A percentile compares a stretch with the other conserved stretches of the same genome.
Evolutionary conservation across 352 stramenopile genomes (phyloP).

Genomic region (Pythium apleroticum): DNA sequence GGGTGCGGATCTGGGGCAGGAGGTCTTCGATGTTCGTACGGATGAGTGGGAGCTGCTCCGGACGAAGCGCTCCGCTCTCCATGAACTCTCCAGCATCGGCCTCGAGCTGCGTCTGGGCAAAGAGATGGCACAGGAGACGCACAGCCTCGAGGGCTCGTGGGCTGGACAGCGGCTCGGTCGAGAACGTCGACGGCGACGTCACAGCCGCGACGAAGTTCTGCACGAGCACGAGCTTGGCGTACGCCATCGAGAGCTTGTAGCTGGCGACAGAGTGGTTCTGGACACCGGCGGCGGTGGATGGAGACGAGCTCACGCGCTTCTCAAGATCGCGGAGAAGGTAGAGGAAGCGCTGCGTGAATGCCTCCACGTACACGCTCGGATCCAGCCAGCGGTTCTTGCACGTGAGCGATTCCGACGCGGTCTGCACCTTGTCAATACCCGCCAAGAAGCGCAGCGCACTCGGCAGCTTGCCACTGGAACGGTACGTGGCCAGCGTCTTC

Average conservation of each 20-base stretch:
- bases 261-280: conserved; percentile 61
- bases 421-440: neutral
- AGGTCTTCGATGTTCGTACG: conserved; percentile 52
- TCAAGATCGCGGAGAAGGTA: conserved; percentile 43
- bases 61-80: conserved; percentile 46
- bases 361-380: conserved; percentile 35
- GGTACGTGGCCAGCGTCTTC: conserved; percentile 46
- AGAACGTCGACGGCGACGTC: conserved; percentile 27
- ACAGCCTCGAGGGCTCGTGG: conserved; percentile 38
- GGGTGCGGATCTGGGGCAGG: conserved; percentile 47
- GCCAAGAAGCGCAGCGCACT: conserved; percentile 41
- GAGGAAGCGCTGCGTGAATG: conserved; percentile 61
- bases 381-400: conserved; percentile 50
- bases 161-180: conserved; percentile 18
- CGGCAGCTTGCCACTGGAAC: conserved; percentile 29
- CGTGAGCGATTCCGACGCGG: conserved; percentile 18
- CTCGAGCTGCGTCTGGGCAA: conserved; percentile 76
- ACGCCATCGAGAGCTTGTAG: conserved; percentile 62
- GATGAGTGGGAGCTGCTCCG: conserved; percentile 47
- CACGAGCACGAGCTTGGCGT: conserved; percentile 52
- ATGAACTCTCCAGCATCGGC: conserved; percentile 60
- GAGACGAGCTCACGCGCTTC: conserved; percentile 29
- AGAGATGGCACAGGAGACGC: conserved; percentile 61
- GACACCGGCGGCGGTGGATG: conserved; percentile 39
- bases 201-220: conserved; percentile 44